These are phyloP conservation scores for Metarhizium anisopliae DNA, from an alignment of 2,329 filamentous ascomycete genomes.

Conservation along the genomic window DNA sequence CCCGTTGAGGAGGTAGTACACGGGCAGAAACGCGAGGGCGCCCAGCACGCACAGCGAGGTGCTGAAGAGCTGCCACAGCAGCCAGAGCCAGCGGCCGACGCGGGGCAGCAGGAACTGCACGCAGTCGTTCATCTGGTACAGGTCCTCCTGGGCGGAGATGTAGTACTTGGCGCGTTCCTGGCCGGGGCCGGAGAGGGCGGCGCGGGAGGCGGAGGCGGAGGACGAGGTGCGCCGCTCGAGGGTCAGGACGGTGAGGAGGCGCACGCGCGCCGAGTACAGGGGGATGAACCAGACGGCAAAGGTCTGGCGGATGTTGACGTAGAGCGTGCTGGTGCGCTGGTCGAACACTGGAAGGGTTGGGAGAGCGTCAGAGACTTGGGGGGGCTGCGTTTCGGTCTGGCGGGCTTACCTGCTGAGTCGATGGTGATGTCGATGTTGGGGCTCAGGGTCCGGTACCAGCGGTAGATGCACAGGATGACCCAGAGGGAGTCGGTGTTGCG, in stretches of 20 bases:
- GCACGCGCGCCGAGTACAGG: conserved; percentile 60
- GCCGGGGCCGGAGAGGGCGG: conserved; percentile 9
- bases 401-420: conserved; percentile 42
- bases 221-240: conserved; percentile 39
- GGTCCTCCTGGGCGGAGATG: conserved; percentile 68
- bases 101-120: conserved; percentile 62
- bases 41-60: conserved; percentile 57
- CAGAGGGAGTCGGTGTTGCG: conserved; percentile 51
- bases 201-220: conserved; percentile 10
- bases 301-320: conserved; percentile 63
- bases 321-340: conserved; percentile 55
- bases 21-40: conserved; percentile 30
- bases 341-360: conserved; percentile 51
- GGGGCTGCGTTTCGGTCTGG: background rate
- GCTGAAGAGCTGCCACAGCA: conserved; percentile 53
- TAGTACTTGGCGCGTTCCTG: conserved; percentile 44
- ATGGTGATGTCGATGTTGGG: conserved; percentile 62
- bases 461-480: conserved; percentile 61
- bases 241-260: conserved; percentile 58
- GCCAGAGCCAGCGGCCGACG: conserved; percentile 44
- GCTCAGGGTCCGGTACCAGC: conserved; percentile 78
- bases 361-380: background rate
- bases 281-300: conserved; percentile 74
- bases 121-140: conserved; percentile 71
- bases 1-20: conserved; percentile 24